Base-by-base conservation (phyloP, 108 stramenopile species). In the Nannochloropsis salina region DNA sequence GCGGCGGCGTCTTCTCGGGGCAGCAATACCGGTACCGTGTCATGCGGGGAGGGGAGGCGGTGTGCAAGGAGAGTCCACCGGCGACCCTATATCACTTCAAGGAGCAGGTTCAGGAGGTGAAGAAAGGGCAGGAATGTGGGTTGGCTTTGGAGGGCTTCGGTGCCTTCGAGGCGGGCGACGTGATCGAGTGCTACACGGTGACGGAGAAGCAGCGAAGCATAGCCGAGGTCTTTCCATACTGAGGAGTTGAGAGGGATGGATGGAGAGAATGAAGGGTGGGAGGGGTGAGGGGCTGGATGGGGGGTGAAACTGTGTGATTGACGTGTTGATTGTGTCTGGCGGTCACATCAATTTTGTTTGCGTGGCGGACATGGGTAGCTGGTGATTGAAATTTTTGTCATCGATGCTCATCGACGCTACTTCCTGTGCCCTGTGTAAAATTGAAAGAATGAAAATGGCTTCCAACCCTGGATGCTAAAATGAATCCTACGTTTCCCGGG, bases 81-180 rank as follows among this genome's bases (percentile, higher is more conserved):
- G 61, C 61, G 61, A 74, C 61, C 20, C 61, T 74, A 2, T 74
- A 74, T 8, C 96, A 94, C 80, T 96, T 97, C 92, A 97, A 97
- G 87, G 91, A 92, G 43, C 93, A 82, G 44, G 92, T 92, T 12
- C 80, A 41, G 80, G 85, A 89, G 86, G 91, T 92, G 42, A 74
- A 81, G 20, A 87, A 91, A 80, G 92, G 91, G 43, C 44, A 88
- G 88, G 92, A 92, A 85, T 92, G 92, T 80, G 92, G 92, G 20
- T 44, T 92, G 22, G 41, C 84, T 8, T 45, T 92, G 15, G 85
- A 88, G 15, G 82, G 44, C 40, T 91, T 90, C 85, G 74, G 84
- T 43, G 91, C 86, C 31, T 92, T 90, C 82, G 41, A 88, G 80
- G 86, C 44, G 44, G 91, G 91, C 40, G 91, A 92, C 82, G 43